phyloP scores from a whole-genome alignment of 2,329 filamentous ascomycete species.

The Xylariaceae sp. region DNA sequence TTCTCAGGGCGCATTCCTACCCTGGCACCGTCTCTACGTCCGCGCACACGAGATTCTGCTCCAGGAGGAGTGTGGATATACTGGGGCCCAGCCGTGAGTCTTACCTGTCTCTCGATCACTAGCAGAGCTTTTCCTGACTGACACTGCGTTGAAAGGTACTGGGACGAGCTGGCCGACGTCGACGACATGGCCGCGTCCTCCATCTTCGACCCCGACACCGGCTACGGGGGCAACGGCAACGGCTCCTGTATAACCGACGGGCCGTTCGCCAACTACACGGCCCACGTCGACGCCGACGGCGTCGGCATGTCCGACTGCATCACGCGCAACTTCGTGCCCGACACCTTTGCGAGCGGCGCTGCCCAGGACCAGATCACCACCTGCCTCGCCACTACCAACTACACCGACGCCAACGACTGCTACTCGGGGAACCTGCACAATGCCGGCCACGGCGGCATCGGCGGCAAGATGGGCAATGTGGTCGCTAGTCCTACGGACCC shows the following conservation, averaged over 20 bases:
- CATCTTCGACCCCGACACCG: conserved; percentile 3
- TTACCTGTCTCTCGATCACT: too few relatives aligned
- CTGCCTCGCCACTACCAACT: conserved; percentile 2
- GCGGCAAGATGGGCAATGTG: conserved; percentile 2
- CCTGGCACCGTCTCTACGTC: conserved; percentile 3
- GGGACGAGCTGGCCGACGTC: background rate
- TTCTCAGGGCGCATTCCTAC: conserved; percentile 2
- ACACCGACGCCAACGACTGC: conserved; percentile 3
- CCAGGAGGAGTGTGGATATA: conserved; percentile 4
- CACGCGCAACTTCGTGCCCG: conserved; percentile 1
- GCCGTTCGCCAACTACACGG: conserved; percentile 1
- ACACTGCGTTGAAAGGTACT: background rate
- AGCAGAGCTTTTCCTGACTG: too few relatives aligned
- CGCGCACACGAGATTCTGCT: conserved; percentile 4
- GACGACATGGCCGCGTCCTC: background rate
- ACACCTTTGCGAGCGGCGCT: background rate
- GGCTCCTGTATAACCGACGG: conserved; percentile 1
- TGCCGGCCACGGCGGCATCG: conserved; percentile 2
- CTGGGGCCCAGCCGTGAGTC: conserved; percentile 2
- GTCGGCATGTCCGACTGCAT: conserved; percentile 1
- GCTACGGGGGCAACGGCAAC: conserved; percentile 2
- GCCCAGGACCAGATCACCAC: conserved; percentile 3
- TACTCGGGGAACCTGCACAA: background rate
- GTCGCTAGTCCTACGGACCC: conserved; percentile 2
- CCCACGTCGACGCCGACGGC: conserved; percentile 1